Percentiles rank a stretch among this genome's conserved stretches.
These are phyloP conservation scores for Ogataea kodamae DNA, from an alignment of 805 yeast species.

Conservation along the genomic window DNA sequence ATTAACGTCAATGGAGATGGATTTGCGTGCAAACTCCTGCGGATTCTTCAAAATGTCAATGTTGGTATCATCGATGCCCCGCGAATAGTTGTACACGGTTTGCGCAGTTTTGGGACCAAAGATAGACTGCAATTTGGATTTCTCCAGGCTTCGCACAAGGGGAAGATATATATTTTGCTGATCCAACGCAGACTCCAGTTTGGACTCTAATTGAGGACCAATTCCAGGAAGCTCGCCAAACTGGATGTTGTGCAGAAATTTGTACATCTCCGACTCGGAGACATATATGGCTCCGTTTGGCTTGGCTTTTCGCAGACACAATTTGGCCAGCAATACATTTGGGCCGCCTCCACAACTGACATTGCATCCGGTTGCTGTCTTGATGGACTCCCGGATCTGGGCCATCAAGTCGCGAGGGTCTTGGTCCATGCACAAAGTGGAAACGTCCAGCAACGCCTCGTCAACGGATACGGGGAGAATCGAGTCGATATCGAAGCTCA, in stretches of 20 bases:
- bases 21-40: conserved; percentile 56
- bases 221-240: conserved; percentile 58
- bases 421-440: conserved; percentile 21
- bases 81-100: conserved; percentile 54
- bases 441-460: conserved; percentile 78
- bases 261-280: conserved; percentile 24
- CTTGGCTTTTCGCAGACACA: conserved; percentile 71
- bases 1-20: conserved; percentile 83
- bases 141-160: conserved; percentile 37
- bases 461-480: conserved; percentile 87
- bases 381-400: conserved; percentile 41
- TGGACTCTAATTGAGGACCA: conserved; percentile 49
- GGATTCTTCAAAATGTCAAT: conserved; percentile 51
- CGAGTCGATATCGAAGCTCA: conserved; percentile 41
- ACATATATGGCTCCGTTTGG: conserved; percentile 64
- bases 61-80: conserved; percentile 66
- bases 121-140: conserved; percentile 36
- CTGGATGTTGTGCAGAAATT: conserved; percentile 36
- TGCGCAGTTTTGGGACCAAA: conserved; percentile 72
- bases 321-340: conserved; percentile 73
- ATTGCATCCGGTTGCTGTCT: conserved; percentile 49
- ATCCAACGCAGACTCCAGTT: conserved; percentile 38
- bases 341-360: conserved; percentile 79
- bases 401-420: conserved; percentile 30
- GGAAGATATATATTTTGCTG: conserved; percentile 32